phyloP scores from a whole-genome alignment of 192 early-diverging fungal species.

The Gryganskiella cystojenkinii region DNA sequence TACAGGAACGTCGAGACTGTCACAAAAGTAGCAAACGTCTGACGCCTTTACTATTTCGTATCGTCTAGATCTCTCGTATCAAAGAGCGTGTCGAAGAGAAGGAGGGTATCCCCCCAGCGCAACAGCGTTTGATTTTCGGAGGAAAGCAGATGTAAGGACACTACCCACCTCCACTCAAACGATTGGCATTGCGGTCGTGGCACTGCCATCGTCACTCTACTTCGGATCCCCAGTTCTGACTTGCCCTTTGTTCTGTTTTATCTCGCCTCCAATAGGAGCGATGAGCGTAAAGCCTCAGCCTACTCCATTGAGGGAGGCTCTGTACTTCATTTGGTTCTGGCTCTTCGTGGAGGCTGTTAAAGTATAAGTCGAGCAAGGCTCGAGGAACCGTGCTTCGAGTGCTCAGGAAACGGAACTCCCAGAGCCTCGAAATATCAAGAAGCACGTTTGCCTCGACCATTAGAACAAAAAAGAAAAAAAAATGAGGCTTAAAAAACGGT shows the following conservation, averaged over 20 bases:
- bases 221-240: background rate
- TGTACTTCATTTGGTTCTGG: slow-evolving; percentile 93
- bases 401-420: no score
- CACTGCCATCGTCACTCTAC: background rate
- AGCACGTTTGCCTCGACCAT: no score
- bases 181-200: background rate
- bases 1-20: no score
- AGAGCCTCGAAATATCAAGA: no score
- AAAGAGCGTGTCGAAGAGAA: slow-evolving; percentile 96
- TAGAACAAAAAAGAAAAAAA: no score
- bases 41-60: background rate
- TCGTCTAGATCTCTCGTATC: slow-evolving; percentile 76
- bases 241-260: background rate
- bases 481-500: no score
- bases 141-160: slow-evolving; percentile 92
- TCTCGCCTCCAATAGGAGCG: slow-evolving; percentile 64
- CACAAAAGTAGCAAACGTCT: no score
- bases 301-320: slow-evolving; percentile 82
- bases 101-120: slow-evolving; percentile 96
- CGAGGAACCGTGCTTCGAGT: no score
- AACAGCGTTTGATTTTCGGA: slow-evolving; percentile 94
- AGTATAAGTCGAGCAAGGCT: no score
- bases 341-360: slow-evolving; percentile 88
- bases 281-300: slow-evolving; percentile 77
- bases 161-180: background rate